Evolutionary conservation across 805 yeast genomes (phyloP).

Genomic region (Aciculoconidium aculeatum): DNA sequence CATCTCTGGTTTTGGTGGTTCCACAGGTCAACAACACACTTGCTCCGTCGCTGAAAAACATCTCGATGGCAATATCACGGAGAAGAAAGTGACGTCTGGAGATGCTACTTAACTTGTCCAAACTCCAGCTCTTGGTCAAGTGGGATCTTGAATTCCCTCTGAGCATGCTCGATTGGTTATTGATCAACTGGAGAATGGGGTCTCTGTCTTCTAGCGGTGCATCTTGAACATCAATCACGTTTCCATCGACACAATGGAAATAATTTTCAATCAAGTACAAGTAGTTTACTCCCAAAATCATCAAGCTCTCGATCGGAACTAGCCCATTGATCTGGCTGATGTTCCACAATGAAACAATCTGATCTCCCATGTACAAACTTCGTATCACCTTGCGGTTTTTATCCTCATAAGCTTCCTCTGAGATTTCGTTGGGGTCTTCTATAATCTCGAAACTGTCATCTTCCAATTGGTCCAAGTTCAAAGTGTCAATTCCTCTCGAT

Average conservation of each 20-base stretch:
- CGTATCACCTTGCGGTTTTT: constrained; percentile 70
- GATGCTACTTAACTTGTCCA: constrained; percentile 53
- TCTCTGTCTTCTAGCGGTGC: constrained; percentile 62
- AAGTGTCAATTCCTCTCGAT: constrained; percentile 20
- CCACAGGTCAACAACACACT: constrained; percentile 64
- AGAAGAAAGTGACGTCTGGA: constrained; percentile 72
- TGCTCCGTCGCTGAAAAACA: constrained; percentile 69
- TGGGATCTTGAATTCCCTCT: constrained; percentile 36
- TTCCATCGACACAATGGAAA: constrained; percentile 46
- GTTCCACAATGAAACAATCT: constrained; percentile 67
- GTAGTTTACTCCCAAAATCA: constrained; percentile 62
- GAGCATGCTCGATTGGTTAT: constrained; percentile 44
- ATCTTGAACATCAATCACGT: constrained; percentile 59
- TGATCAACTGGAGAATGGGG: constrained; percentile 59
- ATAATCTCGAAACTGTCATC: constrained; percentile 39
- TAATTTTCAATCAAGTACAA: constrained; percentile 67
- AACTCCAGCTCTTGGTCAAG: constrained; percentile 52
- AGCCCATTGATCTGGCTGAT: constrained; percentile 70
- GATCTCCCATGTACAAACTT: constrained; percentile 63
- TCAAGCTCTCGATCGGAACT: constrained; percentile 68
- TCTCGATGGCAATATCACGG: constrained; percentile 75
- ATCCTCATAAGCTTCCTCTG: constrained; percentile 42
- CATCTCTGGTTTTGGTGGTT: constrained; percentile 49
- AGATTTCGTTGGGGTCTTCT: constrained; percentile 25
- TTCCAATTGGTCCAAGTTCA: constrained; percentile 13